Base-by-base conservation (phyloP, 331 rosid genomes). In the Quercus tomentella region DNA sequence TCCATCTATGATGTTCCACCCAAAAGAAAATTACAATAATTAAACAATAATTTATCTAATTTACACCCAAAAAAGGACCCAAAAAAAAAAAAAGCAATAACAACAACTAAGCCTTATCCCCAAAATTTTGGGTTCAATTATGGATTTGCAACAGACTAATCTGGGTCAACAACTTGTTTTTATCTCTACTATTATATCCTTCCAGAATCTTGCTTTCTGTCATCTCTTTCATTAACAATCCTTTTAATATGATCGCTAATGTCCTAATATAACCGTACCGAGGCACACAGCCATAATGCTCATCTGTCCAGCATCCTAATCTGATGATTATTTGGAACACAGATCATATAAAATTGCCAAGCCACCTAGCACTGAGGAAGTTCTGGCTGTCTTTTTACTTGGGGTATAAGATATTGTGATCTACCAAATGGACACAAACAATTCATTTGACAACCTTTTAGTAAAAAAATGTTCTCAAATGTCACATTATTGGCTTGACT, bases 391-490 rank as follows among this genome's bases (percentile, higher is more conserved):
- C 35, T 35, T 6, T 11, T 25, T 20, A 18, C 10, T 26, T 21
- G 20, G 37, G 18, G 23, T 79, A 72, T 73, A 66, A 66, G 73
- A 21, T 54, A 77, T 9, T 25, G 55, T 7, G 54, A 77, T 77
- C 54, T 23, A 56, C 56, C 54, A 49, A 49, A 49, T 49, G 54
- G 54, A 49, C 17, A 49, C 10, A 55, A 56, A 73, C 73, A 82
- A 57, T 72, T 51, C 20, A 71, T n/a, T 22, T 33, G 12, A 45
- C 1, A 26, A 9, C 30, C 18, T 62, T 80, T 56, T 67, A 74
- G 67, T 25, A 28, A 16, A 31, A 31, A 31, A 21, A 73, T 57
- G 41, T 7, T 56, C 72, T 16, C 23, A 33, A 55, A 31, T 80
- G 22, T 7, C 10, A 26, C 23, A 14, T 14, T 61, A 61, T 56